Evolutionary conservation across 2,329 filamentous ascomycete genomes (phyloP).

Genomic region (Epichloe hybrida): DNA sequence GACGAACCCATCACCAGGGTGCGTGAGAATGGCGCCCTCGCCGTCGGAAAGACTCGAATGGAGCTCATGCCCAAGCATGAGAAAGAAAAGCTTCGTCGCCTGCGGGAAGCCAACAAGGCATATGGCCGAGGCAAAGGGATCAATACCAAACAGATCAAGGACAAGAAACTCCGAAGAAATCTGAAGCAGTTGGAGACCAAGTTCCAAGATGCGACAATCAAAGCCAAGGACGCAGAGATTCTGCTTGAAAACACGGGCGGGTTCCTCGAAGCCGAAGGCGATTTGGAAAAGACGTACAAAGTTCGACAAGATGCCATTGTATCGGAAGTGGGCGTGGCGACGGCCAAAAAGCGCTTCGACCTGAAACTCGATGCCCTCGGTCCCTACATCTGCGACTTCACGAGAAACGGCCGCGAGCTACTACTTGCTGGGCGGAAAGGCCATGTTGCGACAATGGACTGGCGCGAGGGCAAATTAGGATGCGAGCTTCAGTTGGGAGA

Average conservation of each 20-base stretch:
- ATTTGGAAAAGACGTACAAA: constrained; percentile 84
- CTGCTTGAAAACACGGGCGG: constrained; percentile 75
- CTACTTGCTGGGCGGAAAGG: constrained; percentile 82
- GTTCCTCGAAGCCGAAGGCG: constrained; percentile 76
- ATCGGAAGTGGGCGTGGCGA: constrained; percentile 61
- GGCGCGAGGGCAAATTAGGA: constrained; percentile 79
- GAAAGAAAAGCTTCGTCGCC: constrained; percentile 35
- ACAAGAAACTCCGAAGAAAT: constrained; percentile 80
- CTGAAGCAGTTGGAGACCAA: constrained; percentile 68
- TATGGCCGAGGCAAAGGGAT: constrained; percentile 80
- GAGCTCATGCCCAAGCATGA: constrained; percentile 39
- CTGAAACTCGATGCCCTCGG: constrained; percentile 71
- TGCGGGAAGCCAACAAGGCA: constrained; percentile 51
- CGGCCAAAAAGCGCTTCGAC: constrained; percentile 87
- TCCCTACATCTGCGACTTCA: constrained; percentile 82
- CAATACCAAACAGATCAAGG: constrained; percentile 57
- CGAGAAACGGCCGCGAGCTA: constrained; percentile 74
- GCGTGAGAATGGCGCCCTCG: constrained; percentile 39
- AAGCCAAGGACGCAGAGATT: constrained; percentile 92
- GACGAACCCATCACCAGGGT: constrained; percentile 22
- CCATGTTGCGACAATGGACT: constrained; percentile 93
- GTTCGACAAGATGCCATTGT: constrained; percentile 80
- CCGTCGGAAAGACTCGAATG: constrained; percentile 34
- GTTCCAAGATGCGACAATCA: constrained; percentile 65
- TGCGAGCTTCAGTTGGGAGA: constrained; percentile 87